Base-by-base conservation (phyloP, 768 basidiomycete species). In the Leccinum fibrillosum region DNA sequence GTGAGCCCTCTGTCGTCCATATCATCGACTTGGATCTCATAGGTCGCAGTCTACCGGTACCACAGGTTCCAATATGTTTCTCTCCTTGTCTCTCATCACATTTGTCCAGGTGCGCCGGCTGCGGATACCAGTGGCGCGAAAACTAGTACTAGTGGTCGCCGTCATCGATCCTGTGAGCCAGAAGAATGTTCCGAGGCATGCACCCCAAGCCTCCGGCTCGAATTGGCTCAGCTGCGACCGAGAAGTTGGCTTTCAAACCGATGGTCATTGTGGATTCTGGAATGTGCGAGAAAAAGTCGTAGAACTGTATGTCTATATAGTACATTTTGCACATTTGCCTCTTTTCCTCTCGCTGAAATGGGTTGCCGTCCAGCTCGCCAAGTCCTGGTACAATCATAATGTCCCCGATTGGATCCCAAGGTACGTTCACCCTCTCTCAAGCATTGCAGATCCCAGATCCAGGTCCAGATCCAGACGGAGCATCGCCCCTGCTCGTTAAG, bases 301-400 rank as follows among this genome's bases (percentile, higher is more conserved):
- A 35, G 34, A 15, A 35, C 5, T 35, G 34, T 13, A 15, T 35
- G 34, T 35, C 12, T 35, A 35, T 15, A 15, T 15, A 35, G 34
- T 15, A 6, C 2, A 35, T 15, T 35, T 35, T 35, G 34, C 34
- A 34, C 32, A 35, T 35, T 35, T 35, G 13, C 34, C 34, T 13
- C 34, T 35, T 35, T 35, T 6, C 34, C 34, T 34, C 34, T 35
- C 34, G n/a, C 50, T 52, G 60, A 64, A 53, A 97, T 97, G 94
- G 94, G 94, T 84, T 92, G 94, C 75, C 92, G 94, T 82, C 94
- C 94, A 64, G 93, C 94, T 78, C 89, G 91, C 92, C 58, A 95
- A 94, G 78, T 91, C 88, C 54, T 78, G 93, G 71, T 96, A 96
- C 83, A 95, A 96, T 80, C 93, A 94, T 80, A 94, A 94, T 92